Base-by-base conservation (phyloP, 768 basidiomycete genomes). In the Kondoa malvinella region DNA sequence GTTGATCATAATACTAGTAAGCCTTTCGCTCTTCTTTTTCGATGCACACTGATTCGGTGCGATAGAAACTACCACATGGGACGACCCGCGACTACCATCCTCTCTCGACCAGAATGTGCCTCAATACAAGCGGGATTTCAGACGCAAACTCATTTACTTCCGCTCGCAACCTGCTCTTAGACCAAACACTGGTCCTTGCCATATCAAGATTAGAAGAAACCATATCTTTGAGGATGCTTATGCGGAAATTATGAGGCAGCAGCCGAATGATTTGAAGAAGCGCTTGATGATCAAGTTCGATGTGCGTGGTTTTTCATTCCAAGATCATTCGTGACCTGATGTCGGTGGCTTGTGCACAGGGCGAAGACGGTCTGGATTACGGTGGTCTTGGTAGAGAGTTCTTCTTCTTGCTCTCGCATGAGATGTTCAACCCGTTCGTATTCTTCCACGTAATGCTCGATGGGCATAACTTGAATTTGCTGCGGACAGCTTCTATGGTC, bases 221-320 rank as follows among this genome's bases (percentile, higher is more conserved):
- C 92, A 95, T 76, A 96, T 99, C 76, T 99, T 99, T 73, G 95
- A 99, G 78, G 95, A 97, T 76, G 90, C 88, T 78, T 99, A 97
- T 79, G 92, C 92, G 70, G 95, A 99, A 80, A 97, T 99, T 74
- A 97, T 99, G 95, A 83, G 92, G 70, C 95, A 97, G 80, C 92
- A 90, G 15, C 94, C 95, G 2, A 95, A 88, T 75, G 95, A 99
- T 78, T 78, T 99, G 74, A 97, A 96, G 85, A 99, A 99, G 80
- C 82, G 95, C 60, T 78, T 97, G 73, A 97, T 97, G 95, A 97
- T 97, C 80, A 99, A 97, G 80, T 99, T 99, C 78, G 74, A 75
- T 27, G 61, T 63, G 61, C 61, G 61, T 63, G 8, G n/a, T 4
- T 12, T n/a, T 25, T n/a, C 16, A 27, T 27, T 27, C n/a, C 25